Conservation (phyloP, 2,329 filamentous ascomycete species). For the Alternaria gansuensis region DNA sequence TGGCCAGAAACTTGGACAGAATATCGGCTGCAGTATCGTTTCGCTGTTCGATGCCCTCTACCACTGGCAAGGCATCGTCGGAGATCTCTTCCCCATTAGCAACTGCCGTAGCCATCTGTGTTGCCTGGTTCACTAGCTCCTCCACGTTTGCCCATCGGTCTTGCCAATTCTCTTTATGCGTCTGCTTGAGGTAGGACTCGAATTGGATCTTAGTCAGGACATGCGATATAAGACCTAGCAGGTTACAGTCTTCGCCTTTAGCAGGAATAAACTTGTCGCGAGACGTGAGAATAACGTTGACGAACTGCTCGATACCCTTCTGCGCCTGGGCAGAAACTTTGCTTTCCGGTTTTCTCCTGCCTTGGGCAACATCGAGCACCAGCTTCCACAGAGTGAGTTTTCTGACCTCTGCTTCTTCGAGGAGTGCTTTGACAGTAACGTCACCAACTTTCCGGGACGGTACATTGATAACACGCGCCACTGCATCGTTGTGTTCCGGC, state of each 20-base stretch:
- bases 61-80: constrained; percentile 66
- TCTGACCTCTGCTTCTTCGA: constrained; percentile 77
- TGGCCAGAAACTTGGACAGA: constrained; percentile 84
- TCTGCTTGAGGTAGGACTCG: constrained; percentile 74
- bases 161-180: constrained; percentile 71
- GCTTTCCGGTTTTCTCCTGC: constrained; percentile 60
- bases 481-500: constrained; percentile 84
- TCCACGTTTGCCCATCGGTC: constrained; percentile 87
- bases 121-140: constrained; percentile 82
- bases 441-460: constrained; percentile 85
- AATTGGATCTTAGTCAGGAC: constrained; percentile 73
- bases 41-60: constrained; percentile 75
- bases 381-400: constrained; percentile 78
- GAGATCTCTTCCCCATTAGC: constrained; percentile 51
- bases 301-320: constrained; percentile 66
- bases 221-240: constrained; percentile 63
- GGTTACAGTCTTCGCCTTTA: constrained; percentile 49
- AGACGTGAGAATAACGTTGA: constrained; percentile 67
- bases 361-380: constrained; percentile 68
- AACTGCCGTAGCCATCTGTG: constrained; percentile 69
- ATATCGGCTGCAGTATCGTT: constrained; percentile 65
- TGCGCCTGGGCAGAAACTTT: constrained; percentile 65
- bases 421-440: constrained; percentile 74
- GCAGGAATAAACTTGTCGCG: constrained; percentile 63
- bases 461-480: constrained; percentile 84